phyloP scores from a whole-genome alignment of 164 flowering plant species.

The Vitis riparia region DNA sequence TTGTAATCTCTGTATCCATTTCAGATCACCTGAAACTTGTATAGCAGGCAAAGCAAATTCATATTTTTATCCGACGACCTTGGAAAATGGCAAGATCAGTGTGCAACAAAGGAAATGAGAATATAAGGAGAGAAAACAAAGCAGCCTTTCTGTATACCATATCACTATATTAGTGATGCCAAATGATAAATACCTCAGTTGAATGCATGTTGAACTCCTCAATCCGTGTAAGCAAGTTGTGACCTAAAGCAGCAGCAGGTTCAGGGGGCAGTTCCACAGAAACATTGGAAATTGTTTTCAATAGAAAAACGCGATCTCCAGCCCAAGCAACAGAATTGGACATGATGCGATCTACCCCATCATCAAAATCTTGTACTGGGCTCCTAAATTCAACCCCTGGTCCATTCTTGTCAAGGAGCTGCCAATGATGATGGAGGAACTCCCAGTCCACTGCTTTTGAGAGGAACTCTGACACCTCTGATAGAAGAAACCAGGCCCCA shows the following conservation, averaged over 20 bases:
- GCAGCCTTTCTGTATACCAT: not conserved
- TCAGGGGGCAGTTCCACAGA: conserved; percentile 82
- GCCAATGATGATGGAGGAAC: conserved; percentile 92
- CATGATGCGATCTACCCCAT: conserved; percentile 31
- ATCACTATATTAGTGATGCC: not conserved
- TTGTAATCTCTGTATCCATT: too few relatives aligned
- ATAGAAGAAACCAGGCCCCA: conserved; percentile 94
- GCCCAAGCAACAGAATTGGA: conserved; percentile 74
- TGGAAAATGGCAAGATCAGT: too few relatives aligned
- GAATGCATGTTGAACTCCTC: conserved; percentile 89
- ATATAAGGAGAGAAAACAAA: not conserved
- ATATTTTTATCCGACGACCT: too few relatives aligned
- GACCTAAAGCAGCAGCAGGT: conserved; percentile 89
- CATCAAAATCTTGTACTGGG: conserved; percentile 33
- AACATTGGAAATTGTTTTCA: conserved; percentile 91
- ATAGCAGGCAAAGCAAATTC: too few relatives aligned
- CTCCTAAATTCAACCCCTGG: conserved; percentile 24
- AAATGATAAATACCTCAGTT: conserved; percentile 66
- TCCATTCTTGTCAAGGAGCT: conserved; percentile 66
- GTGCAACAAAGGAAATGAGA: not conserved
- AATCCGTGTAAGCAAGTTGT: conserved; percentile 69
- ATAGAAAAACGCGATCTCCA: conserved; percentile 80
- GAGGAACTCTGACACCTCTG: conserved; percentile 84
- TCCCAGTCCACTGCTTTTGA: conserved; percentile 82
- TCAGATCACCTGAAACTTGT: too few relatives aligned